Evolutionary conservation across 2,329 filamentous ascomycete species (phyloP).

Genomic region (Cladosporium oxysporum): DNA sequence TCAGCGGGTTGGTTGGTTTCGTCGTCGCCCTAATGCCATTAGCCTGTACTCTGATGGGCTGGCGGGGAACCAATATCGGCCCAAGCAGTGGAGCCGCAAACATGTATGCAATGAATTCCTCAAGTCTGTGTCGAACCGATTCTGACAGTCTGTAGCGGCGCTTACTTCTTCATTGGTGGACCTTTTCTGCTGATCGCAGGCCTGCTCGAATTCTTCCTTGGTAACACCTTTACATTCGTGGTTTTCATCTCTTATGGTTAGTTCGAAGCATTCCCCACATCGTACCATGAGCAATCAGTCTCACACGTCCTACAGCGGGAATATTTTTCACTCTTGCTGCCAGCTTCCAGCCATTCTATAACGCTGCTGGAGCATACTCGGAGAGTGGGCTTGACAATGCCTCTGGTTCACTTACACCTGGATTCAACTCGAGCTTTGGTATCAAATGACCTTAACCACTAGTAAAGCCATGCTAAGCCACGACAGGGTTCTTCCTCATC

Average conservation of each 20-base stretch:
- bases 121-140: neutral
- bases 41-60: slow-evolving; percentile 25
- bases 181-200: slow-evolving; percentile 37
- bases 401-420: slow-evolving; percentile 18
- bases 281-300: neutral
- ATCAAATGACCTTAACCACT: neutral
- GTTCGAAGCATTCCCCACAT: neutral
- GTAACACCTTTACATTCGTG: slow-evolving; percentile 36
- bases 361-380: slow-evolving; percentile 25
- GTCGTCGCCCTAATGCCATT: slow-evolving; percentile 26
- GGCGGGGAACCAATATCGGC: slow-evolving; percentile 23
- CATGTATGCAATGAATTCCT: slow-evolving; percentile 26
- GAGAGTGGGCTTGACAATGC: slow-evolving; percentile 16
- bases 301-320: slow-evolving; percentile 1
- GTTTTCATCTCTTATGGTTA: slow-evolving; percentile 32
- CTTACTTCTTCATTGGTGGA: slow-evolving; percentile 41
- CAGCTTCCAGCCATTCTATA: slow-evolving; percentile 27
- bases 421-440: slow-evolving; percentile 27
- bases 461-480: neutral
- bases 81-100: slow-evolving; percentile 25
- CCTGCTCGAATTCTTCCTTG: slow-evolving; percentile 40
- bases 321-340: slow-evolving; percentile 28
- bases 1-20: slow-evolving; percentile 25
- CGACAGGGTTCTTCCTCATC: neutral
- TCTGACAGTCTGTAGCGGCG: slow-evolving; percentile 24